Evolutionary conservation across 768 basidiomycete genomes (phyloP).

Genomic region (Boletus edulis): DNA sequence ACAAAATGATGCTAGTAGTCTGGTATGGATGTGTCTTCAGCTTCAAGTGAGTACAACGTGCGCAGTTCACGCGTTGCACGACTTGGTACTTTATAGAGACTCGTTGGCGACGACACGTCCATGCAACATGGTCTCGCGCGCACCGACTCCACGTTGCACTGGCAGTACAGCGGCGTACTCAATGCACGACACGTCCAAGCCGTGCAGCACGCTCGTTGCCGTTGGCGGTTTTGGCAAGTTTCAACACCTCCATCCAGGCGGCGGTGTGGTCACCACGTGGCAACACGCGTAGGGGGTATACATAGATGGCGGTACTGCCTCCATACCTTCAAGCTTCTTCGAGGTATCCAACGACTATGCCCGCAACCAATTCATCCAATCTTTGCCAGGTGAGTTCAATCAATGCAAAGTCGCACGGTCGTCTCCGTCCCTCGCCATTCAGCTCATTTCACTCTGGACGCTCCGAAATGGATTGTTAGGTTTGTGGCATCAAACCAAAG

Average conservation of each 20-base stretch:
- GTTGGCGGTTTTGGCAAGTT: not conserved
- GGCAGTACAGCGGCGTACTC: constrained; percentile 6
- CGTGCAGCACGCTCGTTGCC: constrained; percentile 14
- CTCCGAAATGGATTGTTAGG: constrained; percentile 33
- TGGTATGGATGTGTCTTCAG: not conserved
- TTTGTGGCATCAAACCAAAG: constrained; percentile 59
- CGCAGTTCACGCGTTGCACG: not conserved
- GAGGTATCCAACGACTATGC: constrained; percentile 9
- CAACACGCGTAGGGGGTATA: constrained; percentile 15
- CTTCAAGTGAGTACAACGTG: not conserved
- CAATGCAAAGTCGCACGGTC: constrained; percentile 8
- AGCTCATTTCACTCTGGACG: constrained; percentile 7
- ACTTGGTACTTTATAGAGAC: constrained; percentile 20
- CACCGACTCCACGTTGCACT: constrained; percentile 17
- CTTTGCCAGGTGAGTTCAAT: constrained; percentile 27
- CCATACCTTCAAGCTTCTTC: constrained; percentile 2
- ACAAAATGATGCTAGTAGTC: not conserved
- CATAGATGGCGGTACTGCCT: constrained; percentile 12
- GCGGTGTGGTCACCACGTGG: constrained; percentile 27
- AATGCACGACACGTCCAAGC: constrained; percentile 16
- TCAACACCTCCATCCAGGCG: constrained; percentile 7
- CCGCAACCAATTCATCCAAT: constrained; percentile 12
- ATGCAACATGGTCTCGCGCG: constrained; percentile 17
- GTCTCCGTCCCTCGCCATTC: constrained; percentile 4
- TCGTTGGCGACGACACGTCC: constrained; percentile 9